Conservation (phyloP, 805 yeast genomes). For the Torulaspora maleeae region DNA sequence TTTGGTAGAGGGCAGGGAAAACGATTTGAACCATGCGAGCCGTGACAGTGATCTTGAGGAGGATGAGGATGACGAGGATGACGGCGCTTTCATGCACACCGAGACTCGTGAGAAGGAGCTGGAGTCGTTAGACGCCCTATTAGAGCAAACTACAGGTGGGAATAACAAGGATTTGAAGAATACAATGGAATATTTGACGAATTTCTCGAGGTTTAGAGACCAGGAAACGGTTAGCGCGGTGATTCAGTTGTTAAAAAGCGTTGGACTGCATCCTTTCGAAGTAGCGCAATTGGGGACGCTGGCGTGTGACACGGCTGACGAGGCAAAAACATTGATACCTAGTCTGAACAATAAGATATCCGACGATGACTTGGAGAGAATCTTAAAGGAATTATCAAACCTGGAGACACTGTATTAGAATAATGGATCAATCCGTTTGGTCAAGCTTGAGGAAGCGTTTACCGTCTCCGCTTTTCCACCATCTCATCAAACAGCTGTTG, state of each 20-base stretch:
- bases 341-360: constrained; percentile 75
- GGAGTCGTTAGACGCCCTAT: constrained; percentile 30
- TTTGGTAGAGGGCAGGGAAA: constrained; percentile 5
- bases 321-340: constrained; percentile 91
- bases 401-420: constrained; percentile 43
- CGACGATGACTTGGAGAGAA: constrained; percentile 80
- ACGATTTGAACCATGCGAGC: constrained; percentile 26
- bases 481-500: constrained; percentile 62
- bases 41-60: constrained; percentile 31
- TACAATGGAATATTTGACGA: constrained; percentile 79
- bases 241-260: constrained; percentile 71
- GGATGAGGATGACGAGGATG: constrained; percentile 26
- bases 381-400: constrained; percentile 80
- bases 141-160: constrained; percentile 48
- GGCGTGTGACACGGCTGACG: constrained; percentile 94
- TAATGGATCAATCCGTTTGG: neutral
- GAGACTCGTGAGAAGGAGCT: constrained; percentile 45
- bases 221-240: constrained; percentile 91
- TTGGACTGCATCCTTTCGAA: constrained; percentile 90
- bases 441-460: constrained; percentile 26
- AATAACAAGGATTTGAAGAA: constrained; percentile 87
- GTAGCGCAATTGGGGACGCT: constrained; percentile 83
- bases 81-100: constrained; percentile 40
- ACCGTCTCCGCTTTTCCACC: constrained; percentile 72
- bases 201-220: constrained; percentile 86